These are phyloP conservation scores for Malassezia arunalokei DNA, from an alignment of 1,284 basidiomycete species.

Conservation along the genomic window DNA sequence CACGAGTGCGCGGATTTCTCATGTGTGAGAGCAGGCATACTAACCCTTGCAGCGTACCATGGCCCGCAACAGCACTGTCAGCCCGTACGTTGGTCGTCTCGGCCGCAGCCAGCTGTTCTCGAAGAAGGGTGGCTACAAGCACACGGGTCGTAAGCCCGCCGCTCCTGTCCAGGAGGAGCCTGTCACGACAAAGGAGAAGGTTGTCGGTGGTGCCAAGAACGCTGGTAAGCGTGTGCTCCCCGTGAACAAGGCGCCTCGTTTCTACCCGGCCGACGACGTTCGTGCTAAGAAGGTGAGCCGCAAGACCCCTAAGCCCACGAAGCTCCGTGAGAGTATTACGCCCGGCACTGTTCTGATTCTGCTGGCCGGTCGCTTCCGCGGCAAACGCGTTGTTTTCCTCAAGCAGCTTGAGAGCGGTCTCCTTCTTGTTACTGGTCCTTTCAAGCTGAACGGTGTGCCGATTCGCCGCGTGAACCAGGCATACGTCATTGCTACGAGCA, in stretches of 20 bases:
- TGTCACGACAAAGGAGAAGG: constrained; percentile 60
- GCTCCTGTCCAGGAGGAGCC: constrained; percentile 53
- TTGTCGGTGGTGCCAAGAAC: constrained; percentile 80
- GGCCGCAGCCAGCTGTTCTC: constrained; percentile 54
- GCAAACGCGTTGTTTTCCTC: constrained; percentile 95
- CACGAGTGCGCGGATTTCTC: background rate
- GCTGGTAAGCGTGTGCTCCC: constrained; percentile 75
- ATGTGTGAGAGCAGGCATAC: background rate
- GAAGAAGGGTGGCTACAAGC: constrained; percentile 62
- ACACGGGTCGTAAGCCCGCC: constrained; percentile 60
- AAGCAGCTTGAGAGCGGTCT: constrained; percentile 90
- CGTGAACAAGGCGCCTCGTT: constrained; percentile 73
- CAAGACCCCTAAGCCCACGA: constrained; percentile 61
- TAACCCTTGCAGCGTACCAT: constrained; percentile 50
- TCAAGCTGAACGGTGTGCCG: constrained; percentile 97
- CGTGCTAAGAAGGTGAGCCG: constrained; percentile 76
- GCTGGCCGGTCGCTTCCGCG: constrained; percentile 92
- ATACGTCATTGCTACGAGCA: constrained; percentile 96
- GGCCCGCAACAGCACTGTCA: constrained; percentile 81
- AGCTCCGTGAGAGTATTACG: constrained; percentile 73
- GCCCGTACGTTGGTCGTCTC: constrained; percentile 69
- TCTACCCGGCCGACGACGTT: constrained; percentile 94
- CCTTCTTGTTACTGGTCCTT: constrained; percentile 91
- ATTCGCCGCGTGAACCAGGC: constrained; percentile 97
- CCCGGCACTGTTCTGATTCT: constrained; percentile 93